Evolutionary conservation across 768 basidiomycete species (phyloP), one percentile per base, ranked within the genome.

Genomic region (Pisolithus marmoratus): DNA sequence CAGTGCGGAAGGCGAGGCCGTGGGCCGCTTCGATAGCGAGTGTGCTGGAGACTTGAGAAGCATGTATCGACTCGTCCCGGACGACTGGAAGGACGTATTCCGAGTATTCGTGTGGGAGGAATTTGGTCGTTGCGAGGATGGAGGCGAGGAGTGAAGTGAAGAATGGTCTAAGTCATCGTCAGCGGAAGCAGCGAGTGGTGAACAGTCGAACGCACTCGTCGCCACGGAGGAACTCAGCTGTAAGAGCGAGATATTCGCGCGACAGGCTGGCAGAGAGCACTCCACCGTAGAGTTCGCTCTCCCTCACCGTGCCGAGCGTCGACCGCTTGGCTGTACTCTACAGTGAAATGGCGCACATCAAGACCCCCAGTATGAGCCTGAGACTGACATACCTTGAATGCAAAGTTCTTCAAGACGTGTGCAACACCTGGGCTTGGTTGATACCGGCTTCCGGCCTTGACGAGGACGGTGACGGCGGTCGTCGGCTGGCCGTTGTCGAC

Each of bases 381-480:
- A 34, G 26, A 15, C 20, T 19, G 8, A 42, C 26, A 45, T 58
- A 97, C 95, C 88, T 96, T 97, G 85, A 95, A 98, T 54, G 94
- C 87, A 80, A 94, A 97, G 82, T 93, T 94, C 81, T 96, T 96
- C 70, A 97, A 79, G 55, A 83, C 86, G 75, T 95, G 90, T 2
- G 95, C 94, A 53, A 93, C 82, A 61, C 95, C 95, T 40, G 92
- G 82, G 65, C 86, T 86, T 56, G 83, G 71, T 76, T 99, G 89
- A 68, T 83, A 94, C 63, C 96, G 77, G 64, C 84, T 84, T 50
- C 95, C 95, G 50, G 91, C 95, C 71, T 94, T 95, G 70, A 96
- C 83, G 56, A 95, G 80, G 62, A 97, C 76, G 46, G 93, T 92
- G 65, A 99, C 82, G 50, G 88, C 80, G 26, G 90, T 77, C 5